Evolutionary conservation across 257 asterid genomes (phyloP), one percentile per base, ranked within the genome.

Genomic region (Misopates orontium): DNA sequence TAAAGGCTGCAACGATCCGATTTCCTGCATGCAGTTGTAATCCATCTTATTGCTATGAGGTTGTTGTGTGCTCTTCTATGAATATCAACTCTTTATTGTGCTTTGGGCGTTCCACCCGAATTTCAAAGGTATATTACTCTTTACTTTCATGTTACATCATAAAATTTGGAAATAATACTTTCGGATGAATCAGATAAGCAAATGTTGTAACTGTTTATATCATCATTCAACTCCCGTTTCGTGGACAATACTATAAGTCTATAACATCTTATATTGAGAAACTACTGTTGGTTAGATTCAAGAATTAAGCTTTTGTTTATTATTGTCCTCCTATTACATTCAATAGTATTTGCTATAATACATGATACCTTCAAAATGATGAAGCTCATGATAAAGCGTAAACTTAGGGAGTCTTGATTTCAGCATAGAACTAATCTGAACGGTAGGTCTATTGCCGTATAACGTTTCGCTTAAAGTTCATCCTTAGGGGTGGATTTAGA

Each of bases 1-100:
- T 19, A 89, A 89, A 71, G 95, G 95, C 67, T 89, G 97, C 84
- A 83, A 72, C 47, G 95, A 87, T 67, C 91, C 91, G 1, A 87
- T 87, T 74, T 79, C 91, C 23, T 90, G 0, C 58, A 21, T 8
- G 25, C 64, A 12, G 1, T 58, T 24, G 15, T 19, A 47, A 24
- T 19, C 48, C 8, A 25, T 59, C 41, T 32, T 17, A 0, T 41
- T 52, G 19, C 47, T 20, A 24, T 25, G 44, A 25, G 11, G 22
- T 52, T 28, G 45, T 39, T 14, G 4, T 5, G 3, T 8, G 32
- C 1, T 8, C 18, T 18, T 62, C 44, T 10, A 10, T 36, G 7
- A 9, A 36, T 36, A 36, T 36, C 42, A n/a, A n/a, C n/a, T n/a
- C n/a, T n/a, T n/a, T n/a, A n/a, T n/a, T n/a, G n/a, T n/a, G n/a